Percentiles rank a stretch among this genome's conserved stretches.
phyloP scores from a whole-genome alignment of 108 stramenopile species.

The Aurantiochytrium sp. region DNA sequence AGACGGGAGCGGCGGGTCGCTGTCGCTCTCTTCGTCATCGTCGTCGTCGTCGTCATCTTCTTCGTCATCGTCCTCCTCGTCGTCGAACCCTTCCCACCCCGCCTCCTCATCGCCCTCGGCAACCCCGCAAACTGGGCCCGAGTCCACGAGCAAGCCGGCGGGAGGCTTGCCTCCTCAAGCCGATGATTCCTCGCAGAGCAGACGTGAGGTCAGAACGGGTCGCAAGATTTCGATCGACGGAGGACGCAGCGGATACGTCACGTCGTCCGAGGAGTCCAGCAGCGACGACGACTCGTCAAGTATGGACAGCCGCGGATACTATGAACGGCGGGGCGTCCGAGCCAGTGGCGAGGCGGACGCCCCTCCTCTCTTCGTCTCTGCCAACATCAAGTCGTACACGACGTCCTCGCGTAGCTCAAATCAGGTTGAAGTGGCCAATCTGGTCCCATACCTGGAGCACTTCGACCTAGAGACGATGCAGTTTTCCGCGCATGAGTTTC shows the following conservation, averaged over 20 bases:
- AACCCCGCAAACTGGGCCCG: no score
- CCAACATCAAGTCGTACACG: background rate
- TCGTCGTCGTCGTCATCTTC: background rate
- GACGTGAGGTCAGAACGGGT: no score
- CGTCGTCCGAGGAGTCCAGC: background rate
- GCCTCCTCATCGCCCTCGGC: no score
- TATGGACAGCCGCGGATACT: background rate
- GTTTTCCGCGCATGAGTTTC: background rate
- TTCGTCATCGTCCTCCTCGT: background rate
- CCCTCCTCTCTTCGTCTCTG: background rate
- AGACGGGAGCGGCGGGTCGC: no score
- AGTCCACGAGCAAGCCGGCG: no score
- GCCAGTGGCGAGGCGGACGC: background rate
- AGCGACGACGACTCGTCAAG: background rate
- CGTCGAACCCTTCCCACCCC: background rate
- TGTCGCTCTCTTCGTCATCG: background rate
- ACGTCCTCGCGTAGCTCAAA: background rate
- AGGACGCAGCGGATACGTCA: background rate
- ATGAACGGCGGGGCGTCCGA: background rate
- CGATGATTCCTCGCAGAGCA: no score
- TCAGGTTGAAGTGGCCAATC: conserved; percentile 24
- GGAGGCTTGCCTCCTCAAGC: no score
- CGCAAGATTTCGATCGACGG: no score
- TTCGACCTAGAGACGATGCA: background rate
- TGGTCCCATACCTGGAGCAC: background rate